Evolutionary conservation across 345 rosid species (phyloP).

Genomic region (Pugionium cornutum): DNA sequence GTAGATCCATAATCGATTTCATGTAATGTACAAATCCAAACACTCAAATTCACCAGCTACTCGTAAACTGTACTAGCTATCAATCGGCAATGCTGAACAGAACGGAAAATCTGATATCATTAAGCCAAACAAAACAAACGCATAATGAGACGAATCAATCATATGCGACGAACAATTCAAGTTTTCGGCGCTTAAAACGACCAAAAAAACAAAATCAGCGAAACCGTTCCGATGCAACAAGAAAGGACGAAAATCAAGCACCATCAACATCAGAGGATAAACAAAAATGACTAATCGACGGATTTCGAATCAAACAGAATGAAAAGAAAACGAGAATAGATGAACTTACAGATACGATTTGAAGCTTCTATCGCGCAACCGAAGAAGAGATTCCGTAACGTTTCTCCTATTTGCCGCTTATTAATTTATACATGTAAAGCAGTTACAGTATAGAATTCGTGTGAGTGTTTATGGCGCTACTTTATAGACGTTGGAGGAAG

Average conservation of each 20-base stretch:
- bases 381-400: slow-evolving; percentile 31
- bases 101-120: neutral
- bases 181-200: slow-evolving; percentile 16
- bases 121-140: slow-evolving; percentile 2
- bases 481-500: slow-evolving; percentile 39
- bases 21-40: neutral
- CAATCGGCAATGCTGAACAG: neutral
- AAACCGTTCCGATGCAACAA: slow-evolving; percentile 26
- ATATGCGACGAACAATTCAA: slow-evolving; percentile 22
- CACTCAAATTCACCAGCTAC: slow-evolving; percentile 13
- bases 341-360: slow-evolving; percentile 32
- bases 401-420: neutral
- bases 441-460: slow-evolving; percentile 35
- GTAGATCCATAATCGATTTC: slow-evolving; percentile 25
- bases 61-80: slow-evolving; percentile 2
- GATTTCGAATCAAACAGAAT: neutral
- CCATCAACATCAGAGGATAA: slow-evolving; percentile 8
- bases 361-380: slow-evolving; percentile 28
- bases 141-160: neutral
- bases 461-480: slow-evolving; percentile 34
- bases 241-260: slow-evolving; percentile 10
- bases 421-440: neutral
- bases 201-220: slow-evolving; percentile 15
- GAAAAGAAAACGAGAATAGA: slow-evolving; percentile 7
- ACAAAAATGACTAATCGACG: neutral